Conservation (phyloP, 2,329 filamentous ascomycete genomes). For the Passalora sequoiae region DNA sequence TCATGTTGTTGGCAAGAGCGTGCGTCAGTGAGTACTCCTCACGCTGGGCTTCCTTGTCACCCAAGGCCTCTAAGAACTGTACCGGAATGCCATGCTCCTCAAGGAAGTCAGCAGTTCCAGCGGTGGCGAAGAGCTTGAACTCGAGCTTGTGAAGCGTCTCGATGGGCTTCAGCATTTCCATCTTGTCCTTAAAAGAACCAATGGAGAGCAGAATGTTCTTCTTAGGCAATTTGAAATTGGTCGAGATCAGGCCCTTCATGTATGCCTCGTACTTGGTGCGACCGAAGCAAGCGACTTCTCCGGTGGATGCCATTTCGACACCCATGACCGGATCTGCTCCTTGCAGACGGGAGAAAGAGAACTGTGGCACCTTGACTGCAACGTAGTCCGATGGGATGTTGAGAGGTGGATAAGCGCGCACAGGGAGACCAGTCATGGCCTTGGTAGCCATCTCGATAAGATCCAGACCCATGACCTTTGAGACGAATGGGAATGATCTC, state of each 20-base stretch:
- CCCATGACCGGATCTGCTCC: slow-evolving; percentile 93
- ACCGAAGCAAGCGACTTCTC: slow-evolving; percentile 95
- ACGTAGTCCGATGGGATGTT: slow-evolving; percentile 76
- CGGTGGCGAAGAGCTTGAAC: slow-evolving; percentile 92
- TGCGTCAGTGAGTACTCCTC: slow-evolving; percentile 96
- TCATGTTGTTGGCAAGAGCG: slow-evolving; percentile 94
- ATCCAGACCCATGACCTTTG: slow-evolving; percentile 96
- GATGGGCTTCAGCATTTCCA: slow-evolving; percentile 92
- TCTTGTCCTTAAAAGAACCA: slow-evolving; percentile 95
- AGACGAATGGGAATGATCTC: slow-evolving; percentile 94
- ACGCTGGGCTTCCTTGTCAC: slow-evolving; percentile 70
- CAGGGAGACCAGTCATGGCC: slow-evolving; percentile 81
- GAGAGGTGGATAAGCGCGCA: slow-evolving; percentile 74
- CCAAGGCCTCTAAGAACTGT: slow-evolving; percentile 84
- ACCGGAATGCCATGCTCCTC: slow-evolving; percentile 88
- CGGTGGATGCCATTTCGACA: slow-evolving; percentile 98
- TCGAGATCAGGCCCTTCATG: slow-evolving; percentile 90
- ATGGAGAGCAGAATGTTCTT: slow-evolving; percentile 94
- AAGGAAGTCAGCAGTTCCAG: slow-evolving; percentile 93
- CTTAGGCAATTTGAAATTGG: slow-evolving; percentile 92
- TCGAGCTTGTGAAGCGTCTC: slow-evolving; percentile 83
- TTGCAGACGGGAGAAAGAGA: slow-evolving; percentile 95
- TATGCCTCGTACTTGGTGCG: slow-evolving; percentile 96
- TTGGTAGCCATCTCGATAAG: slow-evolving; percentile 98
- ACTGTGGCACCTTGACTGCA: slow-evolving; percentile 96